Evolutionary conservation across 441 rosid genomes (phyloP).

Genomic region (Hypseocharis bilobata): DNA sequence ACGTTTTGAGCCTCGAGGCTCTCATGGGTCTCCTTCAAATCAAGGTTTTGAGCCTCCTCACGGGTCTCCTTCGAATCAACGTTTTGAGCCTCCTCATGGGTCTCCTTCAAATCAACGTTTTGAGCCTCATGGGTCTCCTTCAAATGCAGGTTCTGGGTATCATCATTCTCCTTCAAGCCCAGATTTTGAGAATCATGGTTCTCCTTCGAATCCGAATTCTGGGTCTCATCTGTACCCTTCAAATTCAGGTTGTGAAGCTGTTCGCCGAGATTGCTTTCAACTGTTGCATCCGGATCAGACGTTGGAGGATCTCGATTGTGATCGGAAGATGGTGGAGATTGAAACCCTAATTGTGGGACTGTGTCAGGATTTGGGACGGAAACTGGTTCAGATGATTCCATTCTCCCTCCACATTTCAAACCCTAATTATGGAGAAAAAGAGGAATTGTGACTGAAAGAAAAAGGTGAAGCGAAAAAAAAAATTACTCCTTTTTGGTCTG

Average conservation of each 20-base stretch:
- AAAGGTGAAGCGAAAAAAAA: neutral
- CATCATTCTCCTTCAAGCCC: neutral
- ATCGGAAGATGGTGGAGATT: slow-evolving; percentile 11
- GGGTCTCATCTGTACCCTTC: slow-evolving; percentile 15
- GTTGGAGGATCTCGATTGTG: slow-evolving; percentile 11
- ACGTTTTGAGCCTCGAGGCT: neutral
- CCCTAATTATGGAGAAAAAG: slow-evolving; percentile 24
- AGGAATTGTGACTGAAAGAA: neutral
- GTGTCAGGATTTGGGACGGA: slow-evolving; percentile 1
- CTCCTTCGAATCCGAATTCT: neutral
- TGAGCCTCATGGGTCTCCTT: neutral
- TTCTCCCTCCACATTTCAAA: slow-evolving; percentile 27
- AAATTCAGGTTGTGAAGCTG: slow-evolving; percentile 17
- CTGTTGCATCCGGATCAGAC: slow-evolving; percentile 18
- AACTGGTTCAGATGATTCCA: slow-evolving; percentile 22
- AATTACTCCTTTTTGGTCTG: neutral
- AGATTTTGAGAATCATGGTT: too few relatives aligned
- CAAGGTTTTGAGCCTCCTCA: neutral
- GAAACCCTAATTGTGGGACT: slow-evolving; percentile 15
- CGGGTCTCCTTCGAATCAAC: neutral
- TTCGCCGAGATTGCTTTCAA: neutral
- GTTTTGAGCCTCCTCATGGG: neutral
- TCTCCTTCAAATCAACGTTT: neutral
- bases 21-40: neutral
- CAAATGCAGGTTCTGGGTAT: slow-evolving; percentile 2